phyloP scores from a whole-genome alignment of 305 asterid species.

The Solanum hybrid region DNA sequence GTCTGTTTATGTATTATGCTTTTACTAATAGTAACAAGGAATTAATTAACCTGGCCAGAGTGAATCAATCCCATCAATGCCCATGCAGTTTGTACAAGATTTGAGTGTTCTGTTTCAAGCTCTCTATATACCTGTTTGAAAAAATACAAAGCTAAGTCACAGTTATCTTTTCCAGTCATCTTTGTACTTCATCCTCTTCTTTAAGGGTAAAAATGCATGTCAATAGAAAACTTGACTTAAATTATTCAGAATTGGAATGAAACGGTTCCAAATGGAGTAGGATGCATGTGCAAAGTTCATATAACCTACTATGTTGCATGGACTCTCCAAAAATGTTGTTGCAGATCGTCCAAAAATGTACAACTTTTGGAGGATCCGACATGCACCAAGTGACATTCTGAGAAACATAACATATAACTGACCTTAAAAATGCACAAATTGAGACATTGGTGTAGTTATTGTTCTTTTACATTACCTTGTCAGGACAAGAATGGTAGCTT shows the following conservation, averaged over 20 bases:
- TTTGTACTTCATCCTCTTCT: background rate
- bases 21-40: background rate
- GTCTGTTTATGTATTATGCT: background rate
- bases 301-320: background rate
- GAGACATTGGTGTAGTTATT: no score
- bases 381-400: no score
- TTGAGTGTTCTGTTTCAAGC: slow-evolving; percentile 60
- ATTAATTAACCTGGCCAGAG: slow-evolving; percentile 59
- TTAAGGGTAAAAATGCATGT: background rate
- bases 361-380: no score
- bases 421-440: no score
- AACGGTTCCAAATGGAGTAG: background rate
- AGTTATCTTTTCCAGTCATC: background rate
- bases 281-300: background rate
- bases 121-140: slow-evolving; percentile 52
- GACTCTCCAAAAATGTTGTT: background rate
- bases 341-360: background rate
- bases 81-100: slow-evolving; percentile 90
- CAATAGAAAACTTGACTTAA: background rate
- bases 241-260: background rate
- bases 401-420: no score
- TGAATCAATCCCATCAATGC: slow-evolving; percentile 86
- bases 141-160: background rate
- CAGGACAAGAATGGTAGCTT: slow-evolving; percentile 80
- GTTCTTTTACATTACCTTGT: slow-evolving; percentile 36